Conservation (phyloP, 75 land plant genomes). For the Isoetes taiwanensis region DNA sequence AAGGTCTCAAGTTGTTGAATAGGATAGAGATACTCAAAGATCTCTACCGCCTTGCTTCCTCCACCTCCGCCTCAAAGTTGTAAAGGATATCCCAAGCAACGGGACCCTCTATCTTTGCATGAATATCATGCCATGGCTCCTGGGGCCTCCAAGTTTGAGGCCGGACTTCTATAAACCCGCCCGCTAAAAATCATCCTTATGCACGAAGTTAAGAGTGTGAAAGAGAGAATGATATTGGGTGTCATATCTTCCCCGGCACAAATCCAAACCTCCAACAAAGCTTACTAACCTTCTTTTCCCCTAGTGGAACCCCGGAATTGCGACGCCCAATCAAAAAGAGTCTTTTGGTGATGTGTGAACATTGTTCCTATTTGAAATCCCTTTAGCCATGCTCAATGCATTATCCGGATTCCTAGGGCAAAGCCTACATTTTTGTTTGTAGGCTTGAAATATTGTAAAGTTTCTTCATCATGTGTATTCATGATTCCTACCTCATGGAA, state of each 20-base stretch:
- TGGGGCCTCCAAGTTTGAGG: no score
- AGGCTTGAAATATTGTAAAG: conserved; percentile 35
- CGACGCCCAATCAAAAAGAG: no score
- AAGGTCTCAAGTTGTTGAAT: no score
- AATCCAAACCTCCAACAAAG: conserved; percentile 5
- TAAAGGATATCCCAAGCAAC: background rate
- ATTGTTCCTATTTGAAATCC: conserved; percentile 33
- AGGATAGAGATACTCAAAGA: no score
- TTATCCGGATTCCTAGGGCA: conserved; percentile 38
- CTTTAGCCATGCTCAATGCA: conserved; percentile 17
- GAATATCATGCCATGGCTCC: conserved; percentile 7
- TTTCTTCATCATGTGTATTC: conserved; percentile 53
- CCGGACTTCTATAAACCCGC: no score
- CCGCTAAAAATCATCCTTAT: background rate
- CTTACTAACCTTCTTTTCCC: background rate
- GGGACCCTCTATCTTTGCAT: background rate
- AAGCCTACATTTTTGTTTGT: conserved; percentile 39
- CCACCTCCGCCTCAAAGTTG: conserved; percentile 2
- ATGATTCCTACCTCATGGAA: conserved; percentile 48
- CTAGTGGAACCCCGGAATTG: no score
- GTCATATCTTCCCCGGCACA: background rate
- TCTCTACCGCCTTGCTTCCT: background rate
- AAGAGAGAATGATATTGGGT: conserved; percentile 1
- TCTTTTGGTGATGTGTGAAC: conserved; percentile 86
- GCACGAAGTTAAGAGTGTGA: background rate